phyloP scores from a whole-genome alignment of 2,329 filamentous ascomycete species.

The Penicillium sp. region DNA sequence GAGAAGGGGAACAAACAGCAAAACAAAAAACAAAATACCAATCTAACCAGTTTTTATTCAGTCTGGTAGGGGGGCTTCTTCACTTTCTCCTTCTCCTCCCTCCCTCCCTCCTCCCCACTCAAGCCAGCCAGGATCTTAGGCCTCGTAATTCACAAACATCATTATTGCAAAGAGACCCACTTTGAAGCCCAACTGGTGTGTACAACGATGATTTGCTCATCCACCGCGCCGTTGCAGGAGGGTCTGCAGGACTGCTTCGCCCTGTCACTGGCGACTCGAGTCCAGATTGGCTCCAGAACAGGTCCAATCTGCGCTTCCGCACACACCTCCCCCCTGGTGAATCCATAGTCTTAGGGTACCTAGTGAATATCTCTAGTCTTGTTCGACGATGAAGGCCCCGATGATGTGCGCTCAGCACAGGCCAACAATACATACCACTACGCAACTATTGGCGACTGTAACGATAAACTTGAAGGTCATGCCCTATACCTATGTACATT shows the following conservation, averaged over 20 bases:
- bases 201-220: slow-evolving; percentile 31
- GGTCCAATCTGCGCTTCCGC: neutral
- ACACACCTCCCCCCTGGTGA: neutral
- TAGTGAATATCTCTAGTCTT: too few species aligned
- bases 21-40: neutral
- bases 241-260: slow-evolving; percentile 20
- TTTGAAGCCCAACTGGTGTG: slow-evolving; percentile 26
- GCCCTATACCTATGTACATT: too few species aligned
- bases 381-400: too few species aligned
- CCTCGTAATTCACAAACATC: slow-evolving; percentile 25
- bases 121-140: slow-evolving; percentile 15
- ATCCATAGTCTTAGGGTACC: too few species aligned
- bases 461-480: neutral
- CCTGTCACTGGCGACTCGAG: slow-evolving; percentile 19
- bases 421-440: neutral
- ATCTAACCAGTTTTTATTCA: neutral
- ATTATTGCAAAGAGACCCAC: slow-evolving; percentile 25
- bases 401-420: neutral
- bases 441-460: neutral
- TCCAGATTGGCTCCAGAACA: slow-evolving; percentile 18
- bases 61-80: neutral
- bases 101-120: neutral
- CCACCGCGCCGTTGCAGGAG: slow-evolving; percentile 19
- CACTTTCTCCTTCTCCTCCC: neutral
- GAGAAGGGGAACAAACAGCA: too few species aligned